Conservation (phyloP, 805 yeast genomes). For the Maudiozyma bulderi region DNA sequence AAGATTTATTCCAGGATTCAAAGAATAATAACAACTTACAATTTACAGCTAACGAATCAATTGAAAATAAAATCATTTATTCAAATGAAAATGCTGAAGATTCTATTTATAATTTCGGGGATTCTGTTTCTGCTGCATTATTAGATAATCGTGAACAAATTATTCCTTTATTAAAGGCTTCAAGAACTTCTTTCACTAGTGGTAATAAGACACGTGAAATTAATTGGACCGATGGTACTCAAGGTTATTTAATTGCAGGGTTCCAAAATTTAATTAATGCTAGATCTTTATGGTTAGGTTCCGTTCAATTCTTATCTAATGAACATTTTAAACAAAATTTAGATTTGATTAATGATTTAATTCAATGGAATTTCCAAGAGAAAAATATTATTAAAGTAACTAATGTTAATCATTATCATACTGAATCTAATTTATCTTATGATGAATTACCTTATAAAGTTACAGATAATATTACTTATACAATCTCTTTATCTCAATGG, state of each 20-base stretch:
- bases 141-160: slow-evolving; percentile 59
- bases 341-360: slow-evolving; percentile 36
- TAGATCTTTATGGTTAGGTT: slow-evolving; percentile 76
- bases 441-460: slow-evolving; percentile 52
- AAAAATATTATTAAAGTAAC: slow-evolving; percentile 51
- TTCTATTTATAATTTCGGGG: slow-evolving; percentile 23
- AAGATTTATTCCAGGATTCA: slow-evolving; percentile 50
- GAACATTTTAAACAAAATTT: slow-evolving; percentile 28
- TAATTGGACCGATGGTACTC: slow-evolving; percentile 76
- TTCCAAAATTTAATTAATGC: slow-evolving; percentile 75
- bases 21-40: slow-evolving; percentile 1
- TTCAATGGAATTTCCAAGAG: slow-evolving; percentile 69
- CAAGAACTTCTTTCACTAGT: slow-evolving; percentile 55
- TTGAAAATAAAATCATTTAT: slow-evolving; percentile 3
- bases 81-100: not conserved
- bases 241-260: slow-evolving; percentile 65
- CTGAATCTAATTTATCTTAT: slow-evolving; percentile 31
- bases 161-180: slow-evolving; percentile 60
- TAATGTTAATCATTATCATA: slow-evolving; percentile 45
- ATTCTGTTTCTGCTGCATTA: slow-evolving; percentile 54
- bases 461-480: slow-evolving; percentile 56
- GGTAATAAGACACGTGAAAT: slow-evolving; percentile 44
- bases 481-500: slow-evolving; percentile 41
- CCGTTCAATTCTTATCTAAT: slow-evolving; percentile 42
- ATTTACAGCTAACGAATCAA: slow-evolving; percentile 10